Evolutionary conservation across 768 basidiomycete species (phyloP).

Genomic region (Calocybe cyanea): DNA sequence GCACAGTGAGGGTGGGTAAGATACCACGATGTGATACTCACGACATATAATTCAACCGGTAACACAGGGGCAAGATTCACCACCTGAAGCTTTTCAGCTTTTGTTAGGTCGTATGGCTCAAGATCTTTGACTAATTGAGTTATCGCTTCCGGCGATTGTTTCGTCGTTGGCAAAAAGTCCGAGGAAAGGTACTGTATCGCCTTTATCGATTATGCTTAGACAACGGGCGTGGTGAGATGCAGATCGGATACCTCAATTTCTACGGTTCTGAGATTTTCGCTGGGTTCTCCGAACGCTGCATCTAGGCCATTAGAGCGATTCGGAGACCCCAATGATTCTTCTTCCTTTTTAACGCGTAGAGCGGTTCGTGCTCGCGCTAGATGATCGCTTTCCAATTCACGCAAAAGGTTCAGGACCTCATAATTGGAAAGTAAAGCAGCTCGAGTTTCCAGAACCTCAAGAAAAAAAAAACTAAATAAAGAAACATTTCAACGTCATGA

Average conservation of each 20-base stretch:
- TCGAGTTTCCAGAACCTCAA: slow-evolving; percentile 64
- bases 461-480: too few relatives aligned
- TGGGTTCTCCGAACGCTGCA: slow-evolving; percentile 40
- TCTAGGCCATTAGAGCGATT: slow-evolving; percentile 3
- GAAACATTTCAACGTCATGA: too few relatives aligned
- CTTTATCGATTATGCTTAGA: slow-evolving; percentile 34
- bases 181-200: slow-evolving; percentile 83
- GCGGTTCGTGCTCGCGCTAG: slow-evolving; percentile 66
- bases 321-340: slow-evolving; percentile 44
- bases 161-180: slow-evolving; percentile 61
- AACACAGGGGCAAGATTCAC: slow-evolving; percentile 85
- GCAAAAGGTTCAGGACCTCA: slow-evolving; percentile 78
- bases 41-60: slow-evolving; percentile 85
- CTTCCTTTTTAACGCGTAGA: slow-evolving; percentile 73
- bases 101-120: slow-evolving; percentile 70
- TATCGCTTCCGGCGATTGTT: slow-evolving; percentile 66
- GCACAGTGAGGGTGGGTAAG: neutral
- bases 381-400: slow-evolving; percentile 73
- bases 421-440: slow-evolving; percentile 84
- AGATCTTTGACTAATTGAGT: slow-evolving; percentile 64
- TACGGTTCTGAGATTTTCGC: slow-evolving; percentile 80
- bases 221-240: neutral
- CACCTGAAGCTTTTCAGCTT: slow-evolving; percentile 88
- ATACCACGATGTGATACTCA: slow-evolving; percentile 35
- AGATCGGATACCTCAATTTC: slow-evolving; percentile 67